A percentile compares a stretch with the other conserved stretches of the same genome.
phyloP scores from a whole-genome alignment of 352 stramenopile genomes.

The Peronospora destructor region DNA sequence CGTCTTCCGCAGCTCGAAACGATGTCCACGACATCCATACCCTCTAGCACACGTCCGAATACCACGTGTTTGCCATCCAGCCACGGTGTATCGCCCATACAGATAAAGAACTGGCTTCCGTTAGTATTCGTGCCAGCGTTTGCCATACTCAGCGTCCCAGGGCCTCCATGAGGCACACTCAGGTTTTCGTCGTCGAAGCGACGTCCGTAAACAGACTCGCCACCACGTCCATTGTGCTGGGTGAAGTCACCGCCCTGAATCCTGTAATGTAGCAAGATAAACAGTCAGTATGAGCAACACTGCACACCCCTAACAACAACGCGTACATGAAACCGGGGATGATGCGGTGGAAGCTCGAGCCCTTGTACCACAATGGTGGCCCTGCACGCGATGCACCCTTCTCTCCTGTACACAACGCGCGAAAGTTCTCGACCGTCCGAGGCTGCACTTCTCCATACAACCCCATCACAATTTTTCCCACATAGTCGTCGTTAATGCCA shows the following conservation, averaged over 20 bases:
- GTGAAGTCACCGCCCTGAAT: slow-evolving; percentile 94
- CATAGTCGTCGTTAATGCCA: slow-evolving; percentile 89
- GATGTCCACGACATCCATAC: slow-evolving; percentile 89
- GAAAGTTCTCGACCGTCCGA: slow-evolving; percentile 77
- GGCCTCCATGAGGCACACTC: slow-evolving; percentile 57
- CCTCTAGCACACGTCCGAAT: slow-evolving; percentile 88
- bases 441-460: slow-evolving; percentile 74
- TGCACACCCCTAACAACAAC: slow-evolving; percentile 4
- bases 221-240: slow-evolving; percentile 86
- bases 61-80: slow-evolving; percentile 96
- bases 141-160: slow-evolving; percentile 83
- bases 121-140: slow-evolving; percentile 88
- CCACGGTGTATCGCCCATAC: slow-evolving; percentile 91
- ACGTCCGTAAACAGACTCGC: slow-evolving; percentile 93
- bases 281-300: not conserved
- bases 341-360: slow-evolving; percentile 91
- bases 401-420: slow-evolving; percentile 74
- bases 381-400: slow-evolving; percentile 64
- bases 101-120: slow-evolving; percentile 95
- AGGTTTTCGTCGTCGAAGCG: slow-evolving; percentile 90
- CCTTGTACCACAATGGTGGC: slow-evolving; percentile 96
- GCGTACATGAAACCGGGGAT: slow-evolving; percentile 91
- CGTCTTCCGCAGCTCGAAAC: slow-evolving; percentile 72
- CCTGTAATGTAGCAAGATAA: slow-evolving; percentile 29
- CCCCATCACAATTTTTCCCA: slow-evolving; percentile 77